Evolutionary conservation across 2,329 filamentous ascomycete genomes (phyloP), one percentile per base, ranked within the genome.

Genomic region (Dothideomycetes sp.): DNA sequence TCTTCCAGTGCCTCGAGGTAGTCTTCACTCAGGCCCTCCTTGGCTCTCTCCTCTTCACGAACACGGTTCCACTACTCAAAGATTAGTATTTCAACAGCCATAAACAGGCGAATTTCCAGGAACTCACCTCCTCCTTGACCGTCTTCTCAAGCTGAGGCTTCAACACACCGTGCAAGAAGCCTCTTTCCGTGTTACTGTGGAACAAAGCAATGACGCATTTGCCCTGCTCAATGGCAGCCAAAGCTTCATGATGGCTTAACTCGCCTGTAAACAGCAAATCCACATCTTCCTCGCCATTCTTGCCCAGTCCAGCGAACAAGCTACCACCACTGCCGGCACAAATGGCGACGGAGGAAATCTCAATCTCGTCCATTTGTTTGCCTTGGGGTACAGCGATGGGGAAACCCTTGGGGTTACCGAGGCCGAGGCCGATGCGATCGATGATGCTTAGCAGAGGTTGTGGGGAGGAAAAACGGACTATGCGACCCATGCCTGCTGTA

Each of bases 221-320:
- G 1, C 88, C 88, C 44, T 80, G 75, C 66, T 95, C 88, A 19
- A 84, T 85, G 1, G 87, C 85, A 27, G 83, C 77, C 44, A 98
- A 72, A 3, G 89, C 87, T 48, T 91, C 86, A 58, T 98, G 91
- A 58, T 98, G 91, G 53, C 78, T 84, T 69, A 96, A 76, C 65
- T 98, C 91, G 2, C 91, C 91, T 0, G 86, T 96, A 51, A 98
- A 84, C 4, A 93, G 64, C 27, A 96, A 61, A 54, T 95, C 86
- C 0, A 87, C 85, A 29, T 70, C 64, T 7, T 75, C 67, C 44
- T 60, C 54, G 16, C 55, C 56, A 16, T 52, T 52, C 39, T 54
- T 54, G 44, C 58, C 55, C 3, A 79, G 67, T 28, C 73, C 71
- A 47, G 78, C 76, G 44, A 95, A 74, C 15, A 96, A 71, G 27